These are phyloP conservation scores for Ramaria rubella DNA, from an alignment of 768 basidiomycete genomes.

Conservation along the genomic window DNA sequence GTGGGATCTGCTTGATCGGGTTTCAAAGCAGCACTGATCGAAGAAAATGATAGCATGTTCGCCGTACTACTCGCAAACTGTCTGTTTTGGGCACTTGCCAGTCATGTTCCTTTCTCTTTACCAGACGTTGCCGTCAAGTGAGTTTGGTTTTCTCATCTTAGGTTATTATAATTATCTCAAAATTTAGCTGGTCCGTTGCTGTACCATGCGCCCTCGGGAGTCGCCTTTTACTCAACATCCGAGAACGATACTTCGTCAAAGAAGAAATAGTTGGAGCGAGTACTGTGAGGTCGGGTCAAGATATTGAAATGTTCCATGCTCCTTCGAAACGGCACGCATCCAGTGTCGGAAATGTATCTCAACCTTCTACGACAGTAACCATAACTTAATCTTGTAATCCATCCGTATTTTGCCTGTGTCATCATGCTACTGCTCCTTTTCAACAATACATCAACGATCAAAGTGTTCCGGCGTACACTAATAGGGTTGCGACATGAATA, in stretches of 20 bases:
- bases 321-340: no score
- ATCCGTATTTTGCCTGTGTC: no score
- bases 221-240: conserved; percentile 50
- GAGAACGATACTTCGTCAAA: conserved; percentile 15
- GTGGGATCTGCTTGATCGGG: neutral
- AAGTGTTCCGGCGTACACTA: no score
- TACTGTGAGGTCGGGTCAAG: no score
- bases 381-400: no score
- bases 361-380: no score
- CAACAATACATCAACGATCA: no score
- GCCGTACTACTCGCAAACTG: neutral
- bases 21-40: neutral
- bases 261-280: no score
- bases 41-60: neutral
- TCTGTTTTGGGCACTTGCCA: neutral
- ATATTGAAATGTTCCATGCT: no score
- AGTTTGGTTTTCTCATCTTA: neutral
- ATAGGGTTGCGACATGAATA: no score
- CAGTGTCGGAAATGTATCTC: no score
- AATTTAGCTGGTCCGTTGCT: conserved; percentile 34
- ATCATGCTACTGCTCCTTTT: no score
- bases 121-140: neutral
- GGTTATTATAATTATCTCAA: neutral
- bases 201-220: conserved; percentile 55
- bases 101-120: neutral